Conservation (phyloP, 148 eudicot species). For the Fagopyrum esculentum region DNA sequence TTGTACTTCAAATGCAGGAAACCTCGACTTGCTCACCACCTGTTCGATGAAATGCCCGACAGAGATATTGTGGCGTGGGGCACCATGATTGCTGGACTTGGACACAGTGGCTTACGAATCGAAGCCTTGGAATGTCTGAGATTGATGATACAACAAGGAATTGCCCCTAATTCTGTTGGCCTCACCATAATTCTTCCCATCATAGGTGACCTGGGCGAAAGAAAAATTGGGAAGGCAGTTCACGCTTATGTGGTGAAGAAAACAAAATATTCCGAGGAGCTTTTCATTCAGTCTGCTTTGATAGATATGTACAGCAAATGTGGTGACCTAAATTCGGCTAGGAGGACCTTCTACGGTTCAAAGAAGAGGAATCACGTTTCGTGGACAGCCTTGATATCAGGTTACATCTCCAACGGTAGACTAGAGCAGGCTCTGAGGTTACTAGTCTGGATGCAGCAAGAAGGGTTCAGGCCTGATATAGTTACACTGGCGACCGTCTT, state of each 20-base stretch:
- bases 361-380: constrained; percentile 58
- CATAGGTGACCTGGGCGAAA: constrained; percentile 51
- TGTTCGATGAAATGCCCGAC: constrained; percentile 61
- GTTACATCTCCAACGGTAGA: constrained; percentile 62
- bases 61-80: constrained; percentile 92
- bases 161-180: constrained; percentile 61
- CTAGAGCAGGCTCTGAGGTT: constrained; percentile 78
- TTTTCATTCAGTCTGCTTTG: constrained; percentile 66
- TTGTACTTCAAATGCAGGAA: constrained; percentile 92
- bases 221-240: constrained; percentile 57
- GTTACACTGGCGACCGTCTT: constrained; percentile 76
- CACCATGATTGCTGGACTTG: constrained; percentile 76
- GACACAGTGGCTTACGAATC: constrained; percentile 52
- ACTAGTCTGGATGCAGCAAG: constrained; percentile 90
- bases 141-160: constrained; percentile 57
- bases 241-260: constrained; percentile 77
- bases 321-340: constrained; percentile 62
- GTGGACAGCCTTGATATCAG: constrained; percentile 87
- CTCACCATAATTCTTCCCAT: constrained; percentile 61
- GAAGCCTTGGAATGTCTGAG: constrained; percentile 53
- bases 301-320: constrained; percentile 97
- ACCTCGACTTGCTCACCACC: constrained; percentile 46
- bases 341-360: constrained; percentile 58
- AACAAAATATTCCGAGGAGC: constrained; percentile 43
- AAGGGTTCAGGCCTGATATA: constrained; percentile 82